Evolutionary conservation across 805 yeast species (phyloP).

Genomic region (Metschnikowia henanensis): DNA sequence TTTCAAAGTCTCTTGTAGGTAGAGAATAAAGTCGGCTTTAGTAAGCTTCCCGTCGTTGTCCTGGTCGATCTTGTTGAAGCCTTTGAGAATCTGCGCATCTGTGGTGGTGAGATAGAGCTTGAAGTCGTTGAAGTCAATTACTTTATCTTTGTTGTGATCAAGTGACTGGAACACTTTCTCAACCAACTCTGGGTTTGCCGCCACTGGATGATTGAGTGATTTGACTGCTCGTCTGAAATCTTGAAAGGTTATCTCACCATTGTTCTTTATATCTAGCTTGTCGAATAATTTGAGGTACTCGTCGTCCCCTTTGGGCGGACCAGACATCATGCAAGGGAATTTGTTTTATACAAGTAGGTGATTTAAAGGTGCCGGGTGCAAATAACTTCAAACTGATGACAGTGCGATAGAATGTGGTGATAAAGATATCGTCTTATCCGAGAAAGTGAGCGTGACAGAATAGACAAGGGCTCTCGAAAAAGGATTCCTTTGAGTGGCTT

Average conservation of each 20-base stretch:
- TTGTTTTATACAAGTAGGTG: not conserved
- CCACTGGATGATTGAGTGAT: conserved; percentile 60
- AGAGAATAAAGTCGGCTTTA: conserved; percentile 63
- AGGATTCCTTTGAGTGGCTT: not conserved
- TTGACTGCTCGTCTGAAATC: conserved; percentile 50
- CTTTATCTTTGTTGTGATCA: conserved; percentile 55
- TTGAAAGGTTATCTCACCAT: conserved; percentile 49
- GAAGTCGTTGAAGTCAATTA: conserved; percentile 66
- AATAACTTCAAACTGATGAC: not conserved
- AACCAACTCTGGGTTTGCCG: conserved; percentile 58
- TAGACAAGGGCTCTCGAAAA: no score
- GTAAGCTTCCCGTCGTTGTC: conserved; percentile 74
- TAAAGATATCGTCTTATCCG: no score
- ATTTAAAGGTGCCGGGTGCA: conserved; percentile 5
- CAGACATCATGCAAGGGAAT: not conserved
- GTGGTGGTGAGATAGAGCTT: conserved; percentile 62
- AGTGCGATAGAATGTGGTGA: not conserved
- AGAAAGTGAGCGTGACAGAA: no score
- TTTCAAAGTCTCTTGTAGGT: conserved; percentile 55
- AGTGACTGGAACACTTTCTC: conserved; percentile 56
- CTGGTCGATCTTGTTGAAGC: conserved; percentile 66
- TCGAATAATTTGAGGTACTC: conserved; percentile 37
- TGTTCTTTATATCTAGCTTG: conserved; percentile 36
- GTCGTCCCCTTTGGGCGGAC: conserved; percentile 9
- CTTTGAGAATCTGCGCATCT: conserved; percentile 66